Evolutionary conservation across 2,329 filamentous ascomycete species (phyloP), one percentile per base, ranked within the genome.

Genomic region (Sclerotinia spermophila): DNA sequence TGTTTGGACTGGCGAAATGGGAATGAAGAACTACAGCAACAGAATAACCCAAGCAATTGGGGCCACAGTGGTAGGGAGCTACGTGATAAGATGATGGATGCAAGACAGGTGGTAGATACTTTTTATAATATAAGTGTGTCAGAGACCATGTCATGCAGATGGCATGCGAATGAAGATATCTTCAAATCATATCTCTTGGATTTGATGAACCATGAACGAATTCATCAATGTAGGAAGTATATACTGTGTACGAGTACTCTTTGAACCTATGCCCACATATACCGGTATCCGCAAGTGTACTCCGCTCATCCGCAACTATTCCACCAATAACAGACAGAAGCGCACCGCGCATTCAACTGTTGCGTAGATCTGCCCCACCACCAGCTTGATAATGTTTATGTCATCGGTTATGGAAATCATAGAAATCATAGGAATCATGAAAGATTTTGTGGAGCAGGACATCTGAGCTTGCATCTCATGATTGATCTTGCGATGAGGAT

Each of bases 41-140:
- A 27, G 30, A 48, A 64, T 17, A 64, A 48, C n/a, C 30, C 60
- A 64, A 64, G 60, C 60, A 35, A 48, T 48, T 64, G 42, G 42
- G 60, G 24, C 17, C 27, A 27, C 13, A 15, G 15, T 30, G 48
- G 17, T 17, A n/a, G 48, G 48, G 48, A 53, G 48, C 8, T 62
- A 33, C 11, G 8, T 35, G 30, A 62, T 35, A 19, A 42, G 21
- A n/a, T 10, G 17, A 33, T n/a, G 35, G 40, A 27, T n/a, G 13
- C 24, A 5, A 17, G 56, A 59, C 11, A n/a, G 24, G 7, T 5
- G 10, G 40, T 45, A 30, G 19, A 45, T n/a, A 59, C 6, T 59
- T n/a, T 24, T n/a, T 35, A 21, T 2, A 11, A 17, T 7, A 38
- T 38, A 5, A 38, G 1, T 1, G 5, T 15, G 33, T 59, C 21